Base-by-base conservation (phyloP, 2,329 filamentous ascomycete genomes). In the Sclerotinia minor region DNA sequence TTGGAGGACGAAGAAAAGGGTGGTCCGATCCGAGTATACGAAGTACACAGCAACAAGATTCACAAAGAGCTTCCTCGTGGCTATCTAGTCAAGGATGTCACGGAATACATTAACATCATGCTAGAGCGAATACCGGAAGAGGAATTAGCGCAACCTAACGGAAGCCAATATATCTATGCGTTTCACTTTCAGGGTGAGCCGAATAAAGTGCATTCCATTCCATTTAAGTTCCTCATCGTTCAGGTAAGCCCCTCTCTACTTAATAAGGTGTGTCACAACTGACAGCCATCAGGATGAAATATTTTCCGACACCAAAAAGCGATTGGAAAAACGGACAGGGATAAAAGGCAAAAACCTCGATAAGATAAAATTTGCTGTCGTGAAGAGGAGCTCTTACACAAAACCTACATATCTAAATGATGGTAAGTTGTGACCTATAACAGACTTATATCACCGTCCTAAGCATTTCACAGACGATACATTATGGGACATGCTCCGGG, bases 291-390 rank as follows among this genome's bases (percentile, higher is more conserved):
- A 94, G 87, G 91, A 88, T 65, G 95, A 99, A 78, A 83, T 84
- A 50, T 98, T 99, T 80, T 88, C 87, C 68, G 92, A 98, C 45
- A 97, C 94, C 54, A 97, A 94, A 81, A 92, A 96, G 80, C 88
- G 95, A n/a, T 83, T 99, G 5, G 94, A 95, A 73, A 94, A 94
- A 79, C 86, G 94, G 69, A 97, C 92, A 0, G 94, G 94, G 35
- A 89, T 99, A 80, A 97, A 97, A 80, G 96, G 95, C 79, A 99
- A 99, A 83, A 92, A 92, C 72, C 94, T 99, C 73, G 94, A 99
- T 79, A 98, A 98, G 83, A 95, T 99, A 79, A 97, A 96, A 79
- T 97, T 99, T 82, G 91, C 93, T 8, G 80, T 96, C 44, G 85
- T 97, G 64, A 83, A 88, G 78, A 84, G 91, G 77, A 73, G 80